Conservation (phyloP, 108 stramenopile species). For the Cyclotella baltica region DNA sequence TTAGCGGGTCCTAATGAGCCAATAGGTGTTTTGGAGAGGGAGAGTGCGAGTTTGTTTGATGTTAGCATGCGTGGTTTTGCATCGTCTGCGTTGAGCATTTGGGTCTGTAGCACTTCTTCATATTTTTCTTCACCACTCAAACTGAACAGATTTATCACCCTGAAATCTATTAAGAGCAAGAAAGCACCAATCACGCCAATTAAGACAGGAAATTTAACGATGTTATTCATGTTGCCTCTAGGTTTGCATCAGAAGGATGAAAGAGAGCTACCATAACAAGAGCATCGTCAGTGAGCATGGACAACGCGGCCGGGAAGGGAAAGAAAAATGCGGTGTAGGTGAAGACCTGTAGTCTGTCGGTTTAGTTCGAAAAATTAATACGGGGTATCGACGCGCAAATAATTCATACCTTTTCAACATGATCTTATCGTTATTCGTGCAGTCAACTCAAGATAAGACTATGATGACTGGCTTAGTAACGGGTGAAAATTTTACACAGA, state of each 20-base stretch:
- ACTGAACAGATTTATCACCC: background rate
- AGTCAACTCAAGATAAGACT: too few relatives aligned
- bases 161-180: background rate
- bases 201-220: background rate
- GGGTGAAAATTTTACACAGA: too few relatives aligned
- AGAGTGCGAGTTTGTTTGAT: constrained; percentile 13
- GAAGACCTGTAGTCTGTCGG: too few relatives aligned
- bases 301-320: background rate
- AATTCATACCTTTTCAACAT: too few relatives aligned
- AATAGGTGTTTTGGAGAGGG: constrained; percentile 22
- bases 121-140: background rate
- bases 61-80: background rate
- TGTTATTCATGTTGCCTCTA: background rate
- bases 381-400: too few relatives aligned
- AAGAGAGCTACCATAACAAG: background rate
- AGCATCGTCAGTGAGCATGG: background rate
- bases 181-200: background rate
- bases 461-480: too few relatives aligned
- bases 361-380: too few relatives aligned
- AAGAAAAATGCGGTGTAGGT: background rate
- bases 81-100: background rate
- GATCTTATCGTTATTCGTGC: too few relatives aligned
- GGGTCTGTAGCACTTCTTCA: background rate
- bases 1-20: constrained; percentile 24
- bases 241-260: too few relatives aligned